Evolutionary conservation across 2,329 filamentous ascomycete genomes (phyloP).

Genomic region (Claviceps purpurea): DNA sequence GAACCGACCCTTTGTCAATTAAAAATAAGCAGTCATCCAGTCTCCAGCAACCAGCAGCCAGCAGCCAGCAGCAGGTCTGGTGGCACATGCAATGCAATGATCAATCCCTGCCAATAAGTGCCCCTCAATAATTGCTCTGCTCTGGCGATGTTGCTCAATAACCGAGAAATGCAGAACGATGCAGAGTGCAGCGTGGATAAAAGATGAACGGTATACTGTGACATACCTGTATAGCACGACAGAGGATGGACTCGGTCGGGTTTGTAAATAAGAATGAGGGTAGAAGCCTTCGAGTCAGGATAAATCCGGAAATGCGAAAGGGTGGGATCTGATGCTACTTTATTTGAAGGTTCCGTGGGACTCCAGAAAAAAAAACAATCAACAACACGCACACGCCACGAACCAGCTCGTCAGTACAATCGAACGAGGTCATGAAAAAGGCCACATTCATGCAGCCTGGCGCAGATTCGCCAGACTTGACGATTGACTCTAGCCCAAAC

Average conservation of each 20-base stretch:
- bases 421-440: conserved; percentile 1
- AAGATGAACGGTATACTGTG: not conserved
- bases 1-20: not conserved
- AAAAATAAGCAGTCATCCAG: not conserved
- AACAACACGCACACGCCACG: not conserved
- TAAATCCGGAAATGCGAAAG: not conserved
- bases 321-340: conserved; percentile 5
- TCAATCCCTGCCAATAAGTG: not conserved
- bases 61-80: not conserved
- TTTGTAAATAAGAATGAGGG: not conserved
- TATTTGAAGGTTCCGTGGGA: not conserved
- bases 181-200: not conserved
- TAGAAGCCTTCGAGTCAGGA: not conserved
- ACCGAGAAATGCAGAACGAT: not conserved
- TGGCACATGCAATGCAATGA: not conserved
- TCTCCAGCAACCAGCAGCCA: too few species aligned
- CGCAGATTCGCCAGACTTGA: not conserved
- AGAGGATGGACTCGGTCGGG: not conserved
- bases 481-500: not conserved
- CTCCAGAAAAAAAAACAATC: not conserved
- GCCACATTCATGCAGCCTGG: conserved; percentile 3
- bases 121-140: not conserved
- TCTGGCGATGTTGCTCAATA: not conserved
- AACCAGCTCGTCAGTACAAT: not conserved
- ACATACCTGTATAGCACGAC: not conserved